Conservation (phyloP, 2,329 filamentous ascomycete genomes). For the Lasiodiplodia gonubiensis region DNA sequence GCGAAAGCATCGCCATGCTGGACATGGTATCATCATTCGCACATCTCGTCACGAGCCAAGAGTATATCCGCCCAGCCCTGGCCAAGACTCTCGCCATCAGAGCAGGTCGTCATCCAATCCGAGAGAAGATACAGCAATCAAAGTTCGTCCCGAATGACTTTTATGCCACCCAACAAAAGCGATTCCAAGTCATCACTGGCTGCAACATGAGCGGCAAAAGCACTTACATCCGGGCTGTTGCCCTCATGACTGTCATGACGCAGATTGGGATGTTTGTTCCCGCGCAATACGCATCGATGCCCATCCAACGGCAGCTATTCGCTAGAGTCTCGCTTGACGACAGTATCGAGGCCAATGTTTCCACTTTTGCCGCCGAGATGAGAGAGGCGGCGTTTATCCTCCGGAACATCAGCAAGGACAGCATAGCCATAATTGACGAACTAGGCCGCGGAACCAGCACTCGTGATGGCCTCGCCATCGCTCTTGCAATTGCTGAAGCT, state of each 20-base stretch:
- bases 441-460: conserved; percentile 90
- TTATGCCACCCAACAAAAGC: conserved; percentile 77
- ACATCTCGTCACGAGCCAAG: conserved; percentile 70
- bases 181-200: conserved; percentile 92
- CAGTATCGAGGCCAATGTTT: conserved; percentile 86
- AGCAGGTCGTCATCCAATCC: conserved; percentile 76
- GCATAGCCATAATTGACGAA: conserved; percentile 87
- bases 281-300: conserved; percentile 79
- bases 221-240: conserved; percentile 87
- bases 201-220: conserved; percentile 98
- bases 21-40: conserved; percentile 68
- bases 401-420: conserved; percentile 76
- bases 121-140: conserved; percentile 71
- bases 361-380: conserved; percentile 95
- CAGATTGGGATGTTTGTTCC: conserved; percentile 93
- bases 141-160: conserved; percentile 89
- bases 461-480: conserved; percentile 85
- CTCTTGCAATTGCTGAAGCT: conserved; percentile 86
- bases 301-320: conserved; percentile 82
- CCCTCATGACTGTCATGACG: conserved; percentile 88
- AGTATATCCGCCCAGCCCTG: conserved; percentile 73
- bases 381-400: conserved; percentile 93
- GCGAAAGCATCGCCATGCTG: conserved; percentile 82
- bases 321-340: conserved; percentile 87
- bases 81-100: conserved; percentile 73